Evolutionary conservation across 73 alveolate species (phyloP).

Genomic region (Diophrys sp.): DNA sequence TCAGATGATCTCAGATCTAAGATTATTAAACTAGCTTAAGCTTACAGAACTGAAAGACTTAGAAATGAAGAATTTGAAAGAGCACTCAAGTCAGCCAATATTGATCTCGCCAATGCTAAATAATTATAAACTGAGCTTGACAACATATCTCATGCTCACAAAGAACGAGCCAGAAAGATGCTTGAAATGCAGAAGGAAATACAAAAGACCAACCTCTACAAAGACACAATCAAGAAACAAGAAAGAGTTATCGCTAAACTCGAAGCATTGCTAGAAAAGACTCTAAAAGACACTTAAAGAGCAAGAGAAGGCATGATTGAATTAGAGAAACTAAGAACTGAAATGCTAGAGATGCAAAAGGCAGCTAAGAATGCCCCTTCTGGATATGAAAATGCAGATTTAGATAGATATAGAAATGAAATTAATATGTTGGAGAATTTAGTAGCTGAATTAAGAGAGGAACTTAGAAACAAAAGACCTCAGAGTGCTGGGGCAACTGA

Average conservation of each 20-base stretch:
- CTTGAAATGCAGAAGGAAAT: conserved; percentile 86
- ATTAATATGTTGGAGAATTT: conserved; percentile 82
- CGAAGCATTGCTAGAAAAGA: conserved; percentile 92
- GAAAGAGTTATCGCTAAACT: conserved; percentile 96
- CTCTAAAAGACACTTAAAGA: conserved; percentile 90
- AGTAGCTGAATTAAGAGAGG: conserved; percentile 90
- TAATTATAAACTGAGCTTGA: conserved; percentile 94
- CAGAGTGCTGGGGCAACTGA: conserved; percentile 89
- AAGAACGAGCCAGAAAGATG: conserved; percentile 85
- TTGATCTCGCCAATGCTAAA: conserved; percentile 94
- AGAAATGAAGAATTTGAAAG: conserved; percentile 97
- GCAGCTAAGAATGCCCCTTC: conserved; percentile 80
- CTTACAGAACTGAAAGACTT: conserved; percentile 95
- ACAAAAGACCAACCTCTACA: conserved; percentile 84
- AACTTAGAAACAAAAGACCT: conserved; percentile 93
- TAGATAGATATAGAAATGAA: conserved; percentile 89
- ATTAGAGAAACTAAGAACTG: conserved; percentile 96
- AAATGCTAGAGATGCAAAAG: conserved; percentile 88
- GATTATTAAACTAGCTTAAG: conserved; percentile 96
- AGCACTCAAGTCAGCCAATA: conserved; percentile 93
- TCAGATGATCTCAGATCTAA: conserved; percentile 93
- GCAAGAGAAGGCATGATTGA: conserved; percentile 95
- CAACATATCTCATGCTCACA: conserved; percentile 86
- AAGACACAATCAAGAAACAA: conserved; percentile 97
- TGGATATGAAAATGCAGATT: conserved; percentile 84